Conservation (phyloP, 495 filamentous ascomycete species). For the Opeltia flavorubescens region DNA sequence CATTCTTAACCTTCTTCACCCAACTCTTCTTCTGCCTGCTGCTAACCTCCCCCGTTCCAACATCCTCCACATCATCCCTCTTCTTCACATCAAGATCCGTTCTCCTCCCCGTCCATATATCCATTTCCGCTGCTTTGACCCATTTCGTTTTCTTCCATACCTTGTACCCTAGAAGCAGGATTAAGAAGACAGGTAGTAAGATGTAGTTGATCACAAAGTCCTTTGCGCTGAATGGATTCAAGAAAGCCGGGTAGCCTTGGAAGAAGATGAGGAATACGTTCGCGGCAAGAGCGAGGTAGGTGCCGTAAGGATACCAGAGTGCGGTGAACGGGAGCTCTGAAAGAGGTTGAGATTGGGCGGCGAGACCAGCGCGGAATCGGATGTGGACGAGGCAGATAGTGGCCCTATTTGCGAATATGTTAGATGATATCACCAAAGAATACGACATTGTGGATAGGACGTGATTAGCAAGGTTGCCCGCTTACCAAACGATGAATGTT, state of each 20-base stretch:
- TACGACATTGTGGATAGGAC: neutral
- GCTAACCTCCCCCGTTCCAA: too few relatives aligned
- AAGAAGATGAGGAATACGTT: conserved; percentile 53
- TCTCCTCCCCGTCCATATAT: conserved; percentile 44
- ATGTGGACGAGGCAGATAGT: conserved; percentile 53
- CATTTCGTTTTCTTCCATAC: conserved; percentile 41
- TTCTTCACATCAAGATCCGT: too few relatives aligned
- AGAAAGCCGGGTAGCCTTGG: conserved; percentile 42
- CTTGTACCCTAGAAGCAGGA: conserved; percentile 47
- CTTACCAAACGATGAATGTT: conserved; percentile 14
- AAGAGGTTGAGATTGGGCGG: conserved; percentile 38
- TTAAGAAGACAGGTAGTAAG: conserved; percentile 46
- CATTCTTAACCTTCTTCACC: too few relatives aligned
- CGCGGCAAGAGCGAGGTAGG: conserved; percentile 42
- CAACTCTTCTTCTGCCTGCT: too few relatives aligned
- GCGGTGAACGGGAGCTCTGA: conserved; percentile 44
- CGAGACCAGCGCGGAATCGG: conserved; percentile 45
- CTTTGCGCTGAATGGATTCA: conserved; percentile 41
- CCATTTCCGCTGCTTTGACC: conserved; percentile 39
- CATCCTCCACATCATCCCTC: too few relatives aligned
- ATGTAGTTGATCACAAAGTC: conserved; percentile 57
- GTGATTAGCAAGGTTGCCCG: too few relatives aligned
- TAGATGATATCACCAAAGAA: conserved; percentile 27
- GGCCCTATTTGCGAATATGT: conserved; percentile 30
- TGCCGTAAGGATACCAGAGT: conserved; percentile 45